Evolutionary conservation across 768 basidiomycete species (phyloP), one percentile per base, ranked within the genome.

Genomic region (Podaxis sp.): DNA sequence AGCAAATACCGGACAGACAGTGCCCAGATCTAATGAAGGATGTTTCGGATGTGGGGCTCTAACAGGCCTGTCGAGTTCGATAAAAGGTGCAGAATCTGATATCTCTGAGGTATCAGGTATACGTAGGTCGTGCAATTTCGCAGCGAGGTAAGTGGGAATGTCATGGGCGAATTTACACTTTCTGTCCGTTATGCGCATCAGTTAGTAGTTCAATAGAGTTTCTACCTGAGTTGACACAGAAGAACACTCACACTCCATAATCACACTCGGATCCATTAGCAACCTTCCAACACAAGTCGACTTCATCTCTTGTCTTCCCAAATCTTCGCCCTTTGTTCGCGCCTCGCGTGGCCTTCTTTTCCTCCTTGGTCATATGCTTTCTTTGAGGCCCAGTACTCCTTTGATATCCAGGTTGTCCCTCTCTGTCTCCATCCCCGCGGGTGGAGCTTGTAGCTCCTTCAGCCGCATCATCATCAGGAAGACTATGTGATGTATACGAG

Each of bases 121-220:
- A 36, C 76, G 80, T 26, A 97, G 82, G 72, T 97, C 96, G 53
- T 72, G 74, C 0, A 87, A 82, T 75, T 97, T 97, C 0, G 81
- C 82, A 11, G 81, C 81, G 46, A 99, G 86, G 74, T 96, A 99
- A 3, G 80, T 80, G 8, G 76, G 66, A 58, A 95, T 78, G 67
- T 94, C 89, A 73, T 99, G 96, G 3, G 86, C 87, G 70, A 85
- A 89, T 17, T 87, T 85, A 70, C 96, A 97, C 57, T 90, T 90
- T 15, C 61, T 62, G 48, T 49, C 12, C 48, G 62, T n/a, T 15
- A 63, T 11, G 11, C 49, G 40, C 6, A 8, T 22, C 36, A 65
- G 52, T 48, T 28, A 50, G 46, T 38, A 49, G 30, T 38, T 46
- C 28, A 40, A 53, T 13, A 59, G 50, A 56, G 17, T 50, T 8